A percentile compares a stretch with the other conserved stretches of the same genome.
Evolutionary conservation across 257 asterid genomes (phyloP).

Genomic region (Solanum corneliomulleri): DNA sequence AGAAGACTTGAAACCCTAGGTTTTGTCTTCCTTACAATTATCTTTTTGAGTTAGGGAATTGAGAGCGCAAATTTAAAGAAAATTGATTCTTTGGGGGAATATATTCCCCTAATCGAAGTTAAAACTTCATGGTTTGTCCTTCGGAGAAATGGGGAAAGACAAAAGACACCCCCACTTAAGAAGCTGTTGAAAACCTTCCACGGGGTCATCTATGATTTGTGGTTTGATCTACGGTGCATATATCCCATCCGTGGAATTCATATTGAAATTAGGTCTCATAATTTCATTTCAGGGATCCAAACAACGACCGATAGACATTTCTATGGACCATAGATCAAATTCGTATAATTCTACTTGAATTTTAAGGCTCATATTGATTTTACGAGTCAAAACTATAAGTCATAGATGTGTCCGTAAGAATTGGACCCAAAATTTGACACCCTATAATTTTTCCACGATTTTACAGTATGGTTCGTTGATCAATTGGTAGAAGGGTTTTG

Average conservation of each 20-base stretch:
- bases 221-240: background rate
- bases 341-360: background rate
- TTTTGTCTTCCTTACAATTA: too few relatives aligned
- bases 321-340: background rate
- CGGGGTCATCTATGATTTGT: background rate
- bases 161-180: background rate
- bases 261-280: background rate
- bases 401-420: background rate
- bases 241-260: background rate
- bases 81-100: background rate
- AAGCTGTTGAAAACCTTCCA: background rate
- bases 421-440: background rate
- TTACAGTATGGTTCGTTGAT: background rate
- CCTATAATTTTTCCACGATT: too few relatives aligned
- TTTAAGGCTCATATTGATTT: background rate
- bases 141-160: background rate
- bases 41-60: background rate
- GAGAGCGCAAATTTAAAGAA: background rate
- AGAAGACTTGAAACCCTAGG: too few relatives aligned
- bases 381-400: background rate
- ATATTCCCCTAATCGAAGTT: background rate
- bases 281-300: background rate
- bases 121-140: background rate
- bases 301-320: accelerated
- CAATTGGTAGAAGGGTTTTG: background rate